phyloP scores from a whole-genome alignment of 768 basidiomycete species.

The Macrolepiota albuminosa region DNA sequence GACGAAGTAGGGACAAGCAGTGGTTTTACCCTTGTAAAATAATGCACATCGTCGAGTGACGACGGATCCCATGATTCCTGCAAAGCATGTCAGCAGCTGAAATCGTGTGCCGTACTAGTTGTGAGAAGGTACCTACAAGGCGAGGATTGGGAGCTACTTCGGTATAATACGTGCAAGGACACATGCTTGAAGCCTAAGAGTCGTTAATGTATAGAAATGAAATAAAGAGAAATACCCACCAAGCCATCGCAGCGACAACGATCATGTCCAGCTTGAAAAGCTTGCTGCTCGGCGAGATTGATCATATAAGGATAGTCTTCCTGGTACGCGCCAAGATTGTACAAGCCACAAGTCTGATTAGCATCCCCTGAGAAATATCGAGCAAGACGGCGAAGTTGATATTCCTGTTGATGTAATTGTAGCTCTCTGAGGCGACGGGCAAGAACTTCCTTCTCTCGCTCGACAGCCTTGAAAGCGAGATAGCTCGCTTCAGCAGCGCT shows the following conservation, averaged over 20 bases:
- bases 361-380: not conserved
- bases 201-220: not conserved
- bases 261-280: not conserved
- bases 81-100: not conserved
- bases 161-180: not conserved
- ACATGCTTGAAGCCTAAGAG: not conserved
- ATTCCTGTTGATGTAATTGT: constrained; percentile 11
- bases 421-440: constrained; percentile 18
- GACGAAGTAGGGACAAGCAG: not conserved
- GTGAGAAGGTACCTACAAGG: not conserved
- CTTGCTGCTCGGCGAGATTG: not conserved
- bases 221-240: not conserved
- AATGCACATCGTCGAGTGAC: not conserved
- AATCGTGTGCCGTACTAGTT: not conserved
- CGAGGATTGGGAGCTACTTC: not conserved
- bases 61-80: not conserved
- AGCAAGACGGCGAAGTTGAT: not conserved
- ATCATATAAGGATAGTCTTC: too few species aligned
- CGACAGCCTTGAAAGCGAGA: constrained; percentile 24
- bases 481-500: constrained; percentile 32
- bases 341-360: not conserved
- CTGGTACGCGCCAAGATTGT: not conserved
- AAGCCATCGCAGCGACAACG: not conserved
- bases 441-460: constrained; percentile 25
- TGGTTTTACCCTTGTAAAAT: not conserved